These are phyloP conservation scores for Heritiera fomes DNA, from an alignment of 345 rosid genomes.

Conservation along the genomic window DNA sequence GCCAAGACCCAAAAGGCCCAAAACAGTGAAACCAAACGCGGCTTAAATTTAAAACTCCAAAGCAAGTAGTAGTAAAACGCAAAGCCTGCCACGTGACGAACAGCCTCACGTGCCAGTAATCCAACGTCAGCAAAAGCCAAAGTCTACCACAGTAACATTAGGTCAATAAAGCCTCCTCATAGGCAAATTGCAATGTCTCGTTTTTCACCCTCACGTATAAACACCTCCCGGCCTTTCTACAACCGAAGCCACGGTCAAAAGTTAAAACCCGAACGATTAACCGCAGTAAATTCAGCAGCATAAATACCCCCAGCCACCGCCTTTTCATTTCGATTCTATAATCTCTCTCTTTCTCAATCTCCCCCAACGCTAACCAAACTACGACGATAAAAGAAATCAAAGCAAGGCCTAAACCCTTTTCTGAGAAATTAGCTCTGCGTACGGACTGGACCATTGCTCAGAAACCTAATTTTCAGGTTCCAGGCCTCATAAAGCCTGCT, in stretches of 20 bases:
- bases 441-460: conserved; percentile 32
- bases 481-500: conserved; percentile 26
- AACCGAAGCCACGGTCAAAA: not conserved
- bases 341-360: not conserved
- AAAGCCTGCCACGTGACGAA: conserved; percentile 48
- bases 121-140: conserved; percentile 32
- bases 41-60: conserved; percentile 20
- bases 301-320: conserved; percentile 47
- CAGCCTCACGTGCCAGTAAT: conserved; percentile 44
- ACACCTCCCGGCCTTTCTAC: no score
- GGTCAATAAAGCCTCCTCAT: conserved; percentile 1
- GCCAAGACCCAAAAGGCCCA: not conserved
- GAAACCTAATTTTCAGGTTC: conserved; percentile 33
- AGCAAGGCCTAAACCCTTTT: not conserved
- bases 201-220: not conserved
- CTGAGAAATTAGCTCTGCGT: conserved; percentile 21
- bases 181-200: not conserved
- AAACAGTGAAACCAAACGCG: conserved; percentile 30
- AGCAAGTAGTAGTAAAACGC: conserved; percentile 11
- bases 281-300: conserved; percentile 16
- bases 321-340: not conserved
- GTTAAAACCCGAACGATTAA: not conserved
- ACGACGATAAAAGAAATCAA: not conserved
- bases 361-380: conserved; percentile 13
- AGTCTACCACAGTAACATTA: not conserved